phyloP scores from a whole-genome alignment of 768 basidiomycete genomes.

The Symmetrospora coprosmae region DNA sequence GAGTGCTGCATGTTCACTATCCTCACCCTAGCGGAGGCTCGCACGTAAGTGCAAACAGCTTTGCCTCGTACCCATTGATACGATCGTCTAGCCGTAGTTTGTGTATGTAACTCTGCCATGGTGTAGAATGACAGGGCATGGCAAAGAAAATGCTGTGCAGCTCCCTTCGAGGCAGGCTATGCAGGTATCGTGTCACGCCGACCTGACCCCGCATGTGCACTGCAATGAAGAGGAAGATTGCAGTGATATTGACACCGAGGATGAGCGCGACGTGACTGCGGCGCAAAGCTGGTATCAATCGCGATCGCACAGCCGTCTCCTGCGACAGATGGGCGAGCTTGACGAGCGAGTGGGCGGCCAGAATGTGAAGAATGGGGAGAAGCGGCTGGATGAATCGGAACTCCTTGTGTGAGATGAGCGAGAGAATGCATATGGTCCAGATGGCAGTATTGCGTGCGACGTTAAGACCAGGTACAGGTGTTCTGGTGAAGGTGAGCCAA shows the following conservation, averaged over 20 bases:
- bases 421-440: constrained; percentile 52
- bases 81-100: constrained; percentile 46
- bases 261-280: constrained; percentile 22
- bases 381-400: constrained; percentile 93
- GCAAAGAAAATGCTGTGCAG: constrained; percentile 56
- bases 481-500: constrained; percentile 31
- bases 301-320: too few relatives aligned
- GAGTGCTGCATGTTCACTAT: not conserved
- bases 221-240: constrained; percentile 32
- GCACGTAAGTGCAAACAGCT: constrained; percentile 74
- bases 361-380: constrained; percentile 64
- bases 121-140: constrained; percentile 95
- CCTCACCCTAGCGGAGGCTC: constrained; percentile 78
- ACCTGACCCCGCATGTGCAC: constrained; percentile 69
- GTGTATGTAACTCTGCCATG: constrained; percentile 79
- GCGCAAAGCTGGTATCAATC: not conserved
- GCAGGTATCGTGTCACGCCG: constrained; percentile 55
- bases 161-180: constrained; percentile 43
- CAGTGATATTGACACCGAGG: constrained; percentile 6
- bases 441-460: constrained; percentile 34
- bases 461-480: not conserved
- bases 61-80: constrained; percentile 34
- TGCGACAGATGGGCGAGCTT: constrained; percentile 40
- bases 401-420: constrained; percentile 81
- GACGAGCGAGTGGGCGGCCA: constrained; percentile 59